Evolutionary conservation across 2,329 filamentous ascomycete genomes (phyloP), one percentile per base, ranked within the genome.

Genomic region (Pseudogymnoascus verrucosus): DNA sequence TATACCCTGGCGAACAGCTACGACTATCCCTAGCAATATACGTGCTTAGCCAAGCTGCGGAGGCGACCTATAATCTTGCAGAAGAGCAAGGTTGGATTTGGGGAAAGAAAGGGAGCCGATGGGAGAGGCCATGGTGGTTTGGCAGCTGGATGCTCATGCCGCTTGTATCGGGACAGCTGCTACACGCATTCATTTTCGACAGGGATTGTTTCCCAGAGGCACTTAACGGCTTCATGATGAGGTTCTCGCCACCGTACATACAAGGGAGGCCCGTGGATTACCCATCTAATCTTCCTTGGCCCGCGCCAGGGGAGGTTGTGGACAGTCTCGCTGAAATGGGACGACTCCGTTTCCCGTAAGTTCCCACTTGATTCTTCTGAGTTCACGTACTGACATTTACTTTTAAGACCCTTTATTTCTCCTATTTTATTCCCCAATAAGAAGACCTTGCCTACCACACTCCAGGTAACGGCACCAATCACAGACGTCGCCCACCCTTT

Each of bases 401-500:
- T 65, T 23, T 44, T 16, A 67, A 90, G 89, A 37, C 79, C 88
- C 0, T 96, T 92, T 74, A 82, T 89, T 61, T 93, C 91, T 0
- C 93, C 93, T 0, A 93, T 92, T 42, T 83, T 97, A 64, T 96
- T 96, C 75, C 93, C 93, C 0, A 80, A 80, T 66, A 85, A 86
- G 69, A 82, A 83, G 59, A 85, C 84, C 1, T 84, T 96, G 0
- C 85, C 89, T 0, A 73, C 82, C 3, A 79, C 86, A 3, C 82
- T 96, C n/a, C 73, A 80, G 21, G 78, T 83, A 11, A 87, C 97
- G 64, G 82, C 88, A 0, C 90, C 92, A 0, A 85, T 98, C 63
- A 91, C 91, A 1, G 87, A 89, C 1, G 84, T 89, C 28, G 93
- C 93, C 0, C 93, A 98, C 72, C 93, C 93, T 1, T 86, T 91